Base-by-base conservation (phyloP, 192 early-diverging fungal species). In the Linnemannia exigua region DNA sequence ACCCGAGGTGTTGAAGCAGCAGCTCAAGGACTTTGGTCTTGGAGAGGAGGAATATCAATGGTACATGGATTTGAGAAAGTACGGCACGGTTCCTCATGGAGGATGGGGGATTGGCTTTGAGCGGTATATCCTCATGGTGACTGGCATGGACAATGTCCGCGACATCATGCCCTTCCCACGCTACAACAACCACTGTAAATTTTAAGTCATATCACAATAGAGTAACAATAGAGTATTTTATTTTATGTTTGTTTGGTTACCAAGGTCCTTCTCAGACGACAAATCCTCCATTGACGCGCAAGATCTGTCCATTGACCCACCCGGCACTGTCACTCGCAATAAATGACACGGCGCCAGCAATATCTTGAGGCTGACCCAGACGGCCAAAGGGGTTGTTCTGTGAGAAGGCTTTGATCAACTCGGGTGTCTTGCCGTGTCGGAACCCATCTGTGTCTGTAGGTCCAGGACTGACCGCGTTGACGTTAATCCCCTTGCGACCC, bases 91-190 rank as follows among this genome's bases (percentile, higher is more conserved):
- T 0, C 96, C 96, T 68, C 96, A 97, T 87, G 96, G 96, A 11
- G 97, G 97, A 22, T 98, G 92, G 90, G 97, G 97, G 8, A 91
- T 98, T 77, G 97, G 97, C 2, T 95, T 98, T 79, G 97, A 98
- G 78, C 87, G 97, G 25, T 95, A 93, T 63, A 80, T 98, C 36
- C 87, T 92, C 70, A 94, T 92, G 90, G 69, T 97, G 4, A 96
- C 95, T 38, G 96, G 96, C 7, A 87, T 96, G 50, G 92, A 95
- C 1, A 97, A 93, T 82, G 92, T 97, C 44, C 87, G 94, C 2
- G 97, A 98, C 87, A 70, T 85, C 33, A 89, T 93, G 20, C 89
- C 91, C 0, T 93, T 93, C 80, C 90, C 92, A 14, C 84, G 91
- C 35, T 86, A 92, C 71, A 80, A 87, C 67, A 88, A 92, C 25